Conservation (phyloP, 306 rosid species). For the Canavalia ensiformis region DNA sequence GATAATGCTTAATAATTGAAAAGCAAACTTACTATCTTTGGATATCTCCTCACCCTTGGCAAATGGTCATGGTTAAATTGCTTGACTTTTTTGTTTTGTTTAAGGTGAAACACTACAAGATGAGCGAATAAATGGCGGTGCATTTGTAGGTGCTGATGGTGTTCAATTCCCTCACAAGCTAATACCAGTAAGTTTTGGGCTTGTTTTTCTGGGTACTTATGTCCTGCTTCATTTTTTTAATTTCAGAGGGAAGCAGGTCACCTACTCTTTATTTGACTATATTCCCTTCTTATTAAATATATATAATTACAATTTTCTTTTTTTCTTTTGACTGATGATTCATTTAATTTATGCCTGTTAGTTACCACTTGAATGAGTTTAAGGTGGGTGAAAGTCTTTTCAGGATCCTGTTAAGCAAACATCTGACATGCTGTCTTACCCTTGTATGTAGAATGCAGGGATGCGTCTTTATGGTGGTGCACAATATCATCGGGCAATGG, state of each 20-base stretch:
- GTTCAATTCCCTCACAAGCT: slow-evolving; percentile 90
- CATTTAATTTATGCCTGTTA: neutral
- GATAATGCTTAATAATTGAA: slow-evolving; percentile 23
- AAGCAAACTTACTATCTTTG: slow-evolving; percentile 36
- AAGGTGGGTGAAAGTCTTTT: slow-evolving; percentile 5
- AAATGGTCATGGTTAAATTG: slow-evolving; percentile 32
- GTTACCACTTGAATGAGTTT: slow-evolving; percentile 27
- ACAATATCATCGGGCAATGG: slow-evolving; percentile 99
- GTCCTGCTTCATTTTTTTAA: slow-evolving; percentile 14
- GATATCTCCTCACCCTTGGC: slow-evolving; percentile 38
- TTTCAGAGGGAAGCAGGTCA: neutral
- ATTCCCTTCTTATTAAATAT: neutral
- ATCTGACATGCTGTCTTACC: slow-evolving; percentile 38
- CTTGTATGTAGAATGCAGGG: slow-evolving; percentile 81
- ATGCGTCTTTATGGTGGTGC: slow-evolving; percentile 99
- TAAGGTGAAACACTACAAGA: slow-evolving; percentile 94
- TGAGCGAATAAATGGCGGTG: slow-evolving; percentile 89
- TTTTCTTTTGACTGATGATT: slow-evolving; percentile 28
- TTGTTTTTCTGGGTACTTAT: slow-evolving; percentile 27
- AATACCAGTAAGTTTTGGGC: slow-evolving; percentile 76
- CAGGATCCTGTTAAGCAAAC: slow-evolving; percentile 35
- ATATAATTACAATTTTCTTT: neutral
- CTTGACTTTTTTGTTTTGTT: slow-evolving; percentile 35
- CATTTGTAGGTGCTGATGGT: slow-evolving; percentile 87
- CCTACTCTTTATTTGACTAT: slow-evolving; percentile 7